These are phyloP conservation scores for Penstemon eatonii DNA, from an alignment of 257 asterid species.

Conservation along the genomic window DNA sequence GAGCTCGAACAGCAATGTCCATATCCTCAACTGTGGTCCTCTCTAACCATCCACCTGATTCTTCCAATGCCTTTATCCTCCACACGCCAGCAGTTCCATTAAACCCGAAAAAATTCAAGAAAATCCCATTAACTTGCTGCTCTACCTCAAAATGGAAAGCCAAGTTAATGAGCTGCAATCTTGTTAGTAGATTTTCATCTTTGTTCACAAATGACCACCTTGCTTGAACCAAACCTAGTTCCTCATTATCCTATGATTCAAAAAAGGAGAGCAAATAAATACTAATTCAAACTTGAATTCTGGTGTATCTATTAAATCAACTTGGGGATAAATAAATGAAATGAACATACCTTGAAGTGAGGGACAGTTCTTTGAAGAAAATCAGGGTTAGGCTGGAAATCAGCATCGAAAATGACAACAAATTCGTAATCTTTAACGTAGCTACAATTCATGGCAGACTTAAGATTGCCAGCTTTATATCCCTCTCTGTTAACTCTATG, in stretches of 20 bases:
- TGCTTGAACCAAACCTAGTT: constrained; percentile 90
- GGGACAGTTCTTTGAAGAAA: constrained; percentile 78
- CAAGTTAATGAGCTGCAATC: constrained; percentile 79
- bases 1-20: constrained; percentile 99
- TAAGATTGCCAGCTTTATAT: constrained; percentile 92
- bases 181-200: constrained; percentile 84
- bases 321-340: neutral
- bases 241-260: constrained; percentile 81
- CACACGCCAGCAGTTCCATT: constrained; percentile 98
- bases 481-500: constrained; percentile 91
- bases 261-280: constrained; percentile 10
- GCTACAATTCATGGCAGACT: constrained; percentile 88
- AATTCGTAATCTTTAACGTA: constrained; percentile 93
- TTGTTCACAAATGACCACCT: constrained; percentile 97
- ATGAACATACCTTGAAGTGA: constrained; percentile 68
- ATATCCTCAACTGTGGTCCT: constrained; percentile 96
- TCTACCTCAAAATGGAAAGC: constrained; percentile 99
- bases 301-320: neutral
- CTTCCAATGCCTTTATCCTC: constrained; percentile 95
- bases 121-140: constrained; percentile 91
- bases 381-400: constrained; percentile 87
- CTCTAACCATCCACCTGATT: constrained; percentile 97
- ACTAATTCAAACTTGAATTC: neutral
- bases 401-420: constrained; percentile 92
- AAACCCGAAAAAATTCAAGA: constrained; percentile 84